These are phyloP conservation scores for Phytophthora syringae DNA, from an alignment of 352 stramenopile genomes.

Conservation along the genomic window DNA sequence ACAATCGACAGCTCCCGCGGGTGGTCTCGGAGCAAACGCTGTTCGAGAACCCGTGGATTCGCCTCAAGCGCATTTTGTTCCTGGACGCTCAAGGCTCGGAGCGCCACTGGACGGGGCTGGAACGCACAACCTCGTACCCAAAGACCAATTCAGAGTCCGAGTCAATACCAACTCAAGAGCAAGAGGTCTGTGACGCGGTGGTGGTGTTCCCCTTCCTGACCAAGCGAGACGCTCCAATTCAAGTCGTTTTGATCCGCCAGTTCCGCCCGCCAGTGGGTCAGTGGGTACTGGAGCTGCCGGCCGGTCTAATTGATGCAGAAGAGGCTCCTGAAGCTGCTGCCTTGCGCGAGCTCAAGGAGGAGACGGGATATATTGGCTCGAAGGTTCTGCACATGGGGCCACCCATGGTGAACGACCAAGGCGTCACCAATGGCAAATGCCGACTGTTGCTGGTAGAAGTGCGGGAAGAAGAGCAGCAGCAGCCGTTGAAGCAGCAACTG, in stretches of 20 bases:
- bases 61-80: constrained; percentile 72
- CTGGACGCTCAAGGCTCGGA: constrained; percentile 55
- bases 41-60: constrained; percentile 74
- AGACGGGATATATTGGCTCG: constrained; percentile 87
- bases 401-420: constrained; percentile 84
- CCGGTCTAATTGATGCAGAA: constrained; percentile 89
- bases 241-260: constrained; percentile 89
- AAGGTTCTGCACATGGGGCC: constrained; percentile 73
- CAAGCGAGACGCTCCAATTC: constrained; percentile 27
- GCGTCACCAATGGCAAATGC: constrained; percentile 78
- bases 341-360: constrained; percentile 86
- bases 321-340: constrained; percentile 82
- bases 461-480: constrained; percentile 44
- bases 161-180: background rate
- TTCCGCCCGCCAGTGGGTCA: constrained; percentile 88
- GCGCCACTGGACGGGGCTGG: constrained; percentile 68
- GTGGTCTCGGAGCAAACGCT: constrained; percentile 58
- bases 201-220: constrained; percentile 81
- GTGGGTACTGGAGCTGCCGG: constrained; percentile 92
- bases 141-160: constrained; percentile 6
- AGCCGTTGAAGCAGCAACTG: constrained; percentile 46
- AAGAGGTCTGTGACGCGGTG: constrained; percentile 66
- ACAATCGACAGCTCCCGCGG: constrained; percentile 40
- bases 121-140: constrained; percentile 73
- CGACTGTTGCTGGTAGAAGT: constrained; percentile 72